phyloP scores from a whole-genome alignment of 179 eudicot species.

The Silene coronaria region DNA sequence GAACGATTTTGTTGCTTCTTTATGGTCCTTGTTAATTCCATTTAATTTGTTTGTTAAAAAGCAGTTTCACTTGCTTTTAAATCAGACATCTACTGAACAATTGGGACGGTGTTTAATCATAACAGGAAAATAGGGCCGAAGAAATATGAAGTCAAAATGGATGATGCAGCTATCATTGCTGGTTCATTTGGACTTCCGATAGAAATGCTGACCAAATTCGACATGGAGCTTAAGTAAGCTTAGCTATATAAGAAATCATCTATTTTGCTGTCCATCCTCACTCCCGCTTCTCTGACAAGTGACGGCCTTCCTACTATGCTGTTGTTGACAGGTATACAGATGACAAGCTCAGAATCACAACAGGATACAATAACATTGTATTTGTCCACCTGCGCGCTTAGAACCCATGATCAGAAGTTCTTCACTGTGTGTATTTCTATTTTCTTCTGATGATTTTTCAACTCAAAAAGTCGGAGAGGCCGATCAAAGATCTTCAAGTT shows the following conservation, averaged over 20 bases:
- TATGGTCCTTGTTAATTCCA: no score
- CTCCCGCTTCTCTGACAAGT: neutral
- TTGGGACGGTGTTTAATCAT: neutral
- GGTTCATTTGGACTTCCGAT: slow-evolving; percentile 78
- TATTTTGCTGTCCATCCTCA: neutral
- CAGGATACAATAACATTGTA: slow-evolving; percentile 61
- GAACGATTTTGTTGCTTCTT: no score
- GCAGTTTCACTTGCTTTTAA: no score
- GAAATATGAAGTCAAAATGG: slow-evolving; percentile 66
- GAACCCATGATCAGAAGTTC: neutral
- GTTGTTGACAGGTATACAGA: slow-evolving; percentile 59
- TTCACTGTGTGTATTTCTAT: neutral
- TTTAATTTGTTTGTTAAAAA: no score
- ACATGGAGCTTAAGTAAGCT: slow-evolving; percentile 68
- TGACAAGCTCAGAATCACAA: slow-evolving; percentile 67
- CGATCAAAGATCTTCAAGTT: neutral
- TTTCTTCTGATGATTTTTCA: no score
- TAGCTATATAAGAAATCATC: neutral
- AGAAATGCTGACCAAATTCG: slow-evolving; percentile 61
- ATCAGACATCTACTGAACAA: no score
- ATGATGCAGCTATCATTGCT: slow-evolving; percentile 72
- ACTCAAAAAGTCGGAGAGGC: neutral
- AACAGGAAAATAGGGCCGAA: slow-evolving; percentile 60
- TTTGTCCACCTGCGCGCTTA: slow-evolving; percentile 63
- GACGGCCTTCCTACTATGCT: no score